These are phyloP conservation scores for Jacaranda copaia DNA, from an alignment of 257 asterid species.

Conservation along the genomic window DNA sequence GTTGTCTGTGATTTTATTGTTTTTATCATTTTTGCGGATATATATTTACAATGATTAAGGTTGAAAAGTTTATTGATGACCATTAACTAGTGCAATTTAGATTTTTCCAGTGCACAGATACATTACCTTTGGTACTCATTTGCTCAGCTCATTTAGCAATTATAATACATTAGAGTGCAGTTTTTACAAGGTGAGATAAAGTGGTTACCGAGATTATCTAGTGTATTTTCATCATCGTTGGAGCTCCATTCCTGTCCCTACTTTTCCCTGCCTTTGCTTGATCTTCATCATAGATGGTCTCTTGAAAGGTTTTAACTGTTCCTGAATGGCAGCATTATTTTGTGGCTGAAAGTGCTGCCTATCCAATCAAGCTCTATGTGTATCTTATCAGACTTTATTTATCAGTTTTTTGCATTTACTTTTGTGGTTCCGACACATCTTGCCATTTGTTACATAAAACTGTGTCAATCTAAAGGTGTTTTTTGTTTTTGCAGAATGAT, in stretches of 20 bases:
- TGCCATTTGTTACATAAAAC: conserved; percentile 10
- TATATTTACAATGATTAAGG: not conserved
- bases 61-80: not conserved
- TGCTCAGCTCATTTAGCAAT: not conserved
- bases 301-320: not conserved
- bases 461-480: conserved; percentile 29
- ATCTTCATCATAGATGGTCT: not conserved
- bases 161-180: not conserved
- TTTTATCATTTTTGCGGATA: not conserved
- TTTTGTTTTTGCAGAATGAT: conserved; percentile 62
- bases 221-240: conserved; percentile 18
- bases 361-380: not conserved
- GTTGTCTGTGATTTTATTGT: not conserved
- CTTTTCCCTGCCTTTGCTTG: not conserved
- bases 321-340: not conserved
- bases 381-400: not conserved
- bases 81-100: not conserved
- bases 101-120: not conserved
- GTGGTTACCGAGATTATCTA: conserved; percentile 1
- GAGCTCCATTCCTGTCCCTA: not conserved
- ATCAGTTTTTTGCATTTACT: conserved; percentile 1
- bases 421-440: conserved; percentile 1
- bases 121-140: not conserved
- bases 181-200: not conserved
- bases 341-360: conserved; percentile 9